Base-by-base conservation (phyloP, 2,329 filamentous ascomycete genomes). In the Periconia sp. region DNA sequence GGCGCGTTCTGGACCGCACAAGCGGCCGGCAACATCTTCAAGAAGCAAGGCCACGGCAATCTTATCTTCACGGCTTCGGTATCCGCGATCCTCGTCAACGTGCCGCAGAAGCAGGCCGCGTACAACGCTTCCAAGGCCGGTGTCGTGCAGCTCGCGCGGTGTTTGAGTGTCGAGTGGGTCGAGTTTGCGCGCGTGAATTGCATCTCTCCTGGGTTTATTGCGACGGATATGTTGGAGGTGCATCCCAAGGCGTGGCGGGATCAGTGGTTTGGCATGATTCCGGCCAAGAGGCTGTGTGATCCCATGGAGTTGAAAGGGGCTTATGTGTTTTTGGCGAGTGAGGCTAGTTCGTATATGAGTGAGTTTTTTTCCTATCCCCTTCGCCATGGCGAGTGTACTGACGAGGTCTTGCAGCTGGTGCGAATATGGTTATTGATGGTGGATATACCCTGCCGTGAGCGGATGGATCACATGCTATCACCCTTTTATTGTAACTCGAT, bases 141-240 rank as follows among this genome's bases (percentile, higher is more conserved):
- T 3, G 59, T 65, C 6, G 55, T 63, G 42, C 63, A 65, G 27
- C 41, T 65, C 11, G 61, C 54, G 1, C 53, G 55, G 20, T 60
- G 58, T 13, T 49, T 65, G 47, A 56, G 50, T 15, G 57, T 63
- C 19, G 63, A 65, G 43, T 64, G 63, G 63, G 58, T 60, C 15
- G 61, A 64, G 14, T 65, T 65, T 40, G 58, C 58, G 69, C 85
- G 89, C 37, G 89, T 91, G 69, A 92, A 92, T 82, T 87, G 84
- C 75, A 91, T 92, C 76, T 89, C 85, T 15, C 89, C 89, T n/a
- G 89, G 89, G 30, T 92, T 92, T 79, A 92, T 92, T 88, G 88
- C 91, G 78, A 92, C 89, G 9, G 88, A 87, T 10, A 81, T 59
- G 57, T 33, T 59, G 30, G 46, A 50, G 41, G 46, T 56, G 66